phyloP scores from a whole-genome alignment of 1,284 basidiomycete species.

The Uromyces viciae-fabae region DNA sequence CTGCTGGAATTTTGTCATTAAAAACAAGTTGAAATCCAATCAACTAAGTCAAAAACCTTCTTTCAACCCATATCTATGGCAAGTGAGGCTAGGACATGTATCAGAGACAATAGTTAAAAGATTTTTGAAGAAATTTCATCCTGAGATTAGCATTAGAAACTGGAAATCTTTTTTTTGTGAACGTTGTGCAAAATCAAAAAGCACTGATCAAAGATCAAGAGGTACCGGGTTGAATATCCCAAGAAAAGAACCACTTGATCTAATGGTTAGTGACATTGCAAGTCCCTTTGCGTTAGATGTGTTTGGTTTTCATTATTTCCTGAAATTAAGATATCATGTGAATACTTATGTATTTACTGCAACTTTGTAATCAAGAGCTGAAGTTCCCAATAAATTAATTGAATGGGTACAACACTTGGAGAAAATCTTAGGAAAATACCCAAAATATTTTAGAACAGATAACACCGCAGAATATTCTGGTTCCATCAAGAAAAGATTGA shows the following conservation, averaged over 20 bases:
- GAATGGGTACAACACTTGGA: background rate
- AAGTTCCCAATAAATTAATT: background rate
- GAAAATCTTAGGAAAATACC: background rate
- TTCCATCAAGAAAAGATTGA: background rate
- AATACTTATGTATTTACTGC: background rate
- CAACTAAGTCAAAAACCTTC: background rate
- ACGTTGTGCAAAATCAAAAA: background rate
- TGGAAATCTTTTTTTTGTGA: conserved; percentile 14
- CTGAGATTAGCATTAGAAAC: background rate
- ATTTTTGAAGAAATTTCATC: background rate
- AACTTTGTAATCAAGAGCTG: background rate
- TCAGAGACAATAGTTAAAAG: background rate
- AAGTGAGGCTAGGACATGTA: background rate
- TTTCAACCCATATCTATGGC: background rate
- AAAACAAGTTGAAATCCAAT: background rate
- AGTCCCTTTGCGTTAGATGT: background rate
- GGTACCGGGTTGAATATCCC: background rate
- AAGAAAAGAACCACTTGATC: background rate
- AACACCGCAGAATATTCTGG: background rate
- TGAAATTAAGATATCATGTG: background rate
- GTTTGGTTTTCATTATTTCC: background rate
- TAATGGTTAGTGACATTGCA: background rate
- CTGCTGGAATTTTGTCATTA: background rate
- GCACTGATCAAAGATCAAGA: background rate
- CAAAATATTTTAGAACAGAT: background rate